These are phyloP conservation scores for Candida hungchunana DNA, from an alignment of 805 yeast genomes.

Conservation along the genomic window DNA sequence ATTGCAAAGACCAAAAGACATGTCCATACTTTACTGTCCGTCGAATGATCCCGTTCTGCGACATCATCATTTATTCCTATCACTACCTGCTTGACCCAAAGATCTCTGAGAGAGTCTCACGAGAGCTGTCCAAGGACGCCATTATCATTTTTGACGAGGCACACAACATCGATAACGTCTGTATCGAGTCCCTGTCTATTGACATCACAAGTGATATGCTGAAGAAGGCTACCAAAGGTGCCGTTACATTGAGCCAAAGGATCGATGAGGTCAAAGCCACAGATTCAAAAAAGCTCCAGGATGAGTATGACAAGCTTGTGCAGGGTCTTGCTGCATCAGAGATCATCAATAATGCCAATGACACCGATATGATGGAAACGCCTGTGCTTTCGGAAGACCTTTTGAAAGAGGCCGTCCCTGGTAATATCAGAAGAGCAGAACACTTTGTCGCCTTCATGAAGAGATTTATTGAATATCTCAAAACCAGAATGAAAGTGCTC, in stretches of 20 bases:
- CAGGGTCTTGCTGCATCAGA: slow-evolving; percentile 86
- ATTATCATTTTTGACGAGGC: slow-evolving; percentile 98
- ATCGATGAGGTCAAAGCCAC: slow-evolving; percentile 81
- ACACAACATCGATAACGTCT: slow-evolving; percentile 97
- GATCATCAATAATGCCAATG: slow-evolving; percentile 49
- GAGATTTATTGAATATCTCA: slow-evolving; percentile 88
- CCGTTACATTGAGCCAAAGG: slow-evolving; percentile 67
- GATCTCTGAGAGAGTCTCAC: slow-evolving; percentile 92
- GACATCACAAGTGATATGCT: slow-evolving; percentile 89
- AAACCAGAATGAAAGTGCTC: slow-evolving; percentile 94
- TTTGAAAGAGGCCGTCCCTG: slow-evolving; percentile 91
- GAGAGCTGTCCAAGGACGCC: slow-evolving; percentile 85
- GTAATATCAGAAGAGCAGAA: slow-evolving; percentile 94
- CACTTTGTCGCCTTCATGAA: slow-evolving; percentile 92
- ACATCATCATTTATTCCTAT: slow-evolving; percentile 91
- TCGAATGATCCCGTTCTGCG: slow-evolving; percentile 94
- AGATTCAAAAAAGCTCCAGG: slow-evolving; percentile 79
- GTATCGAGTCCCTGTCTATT: slow-evolving; percentile 90
- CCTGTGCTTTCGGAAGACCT: slow-evolving; percentile 86
- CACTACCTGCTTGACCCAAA: slow-evolving; percentile 96
- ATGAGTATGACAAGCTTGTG: slow-evolving; percentile 87
- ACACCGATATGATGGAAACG: slow-evolving; percentile 66
- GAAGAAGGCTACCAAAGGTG: slow-evolving; percentile 84
- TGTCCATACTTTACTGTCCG: slow-evolving; percentile 98
- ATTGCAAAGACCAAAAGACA: slow-evolving; percentile 73